phyloP scores from a whole-genome alignment of 2,329 filamentous ascomycete genomes.

The Calonectria pauciramosa region DNA sequence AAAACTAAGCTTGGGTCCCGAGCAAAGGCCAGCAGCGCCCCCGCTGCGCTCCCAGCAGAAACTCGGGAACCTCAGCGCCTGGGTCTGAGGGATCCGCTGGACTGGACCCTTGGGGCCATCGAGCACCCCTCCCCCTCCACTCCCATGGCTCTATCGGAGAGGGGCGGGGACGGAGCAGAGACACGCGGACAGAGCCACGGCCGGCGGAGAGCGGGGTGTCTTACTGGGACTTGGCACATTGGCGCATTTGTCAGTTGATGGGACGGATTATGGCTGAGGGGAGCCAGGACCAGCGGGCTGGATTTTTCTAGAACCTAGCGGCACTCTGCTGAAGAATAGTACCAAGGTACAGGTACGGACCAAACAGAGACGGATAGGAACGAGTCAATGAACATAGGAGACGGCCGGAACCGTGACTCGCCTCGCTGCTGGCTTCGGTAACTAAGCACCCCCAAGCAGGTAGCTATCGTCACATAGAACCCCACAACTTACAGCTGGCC shows the following conservation, averaged over 20 bases:
- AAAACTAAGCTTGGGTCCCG: slow-evolving; percentile 21
- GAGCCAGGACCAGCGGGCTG: background rate
- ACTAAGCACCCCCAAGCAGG: background rate
- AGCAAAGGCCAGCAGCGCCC: background rate
- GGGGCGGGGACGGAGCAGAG: slow-evolving; percentile 19
- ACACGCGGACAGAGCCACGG: slow-evolving; percentile 10
- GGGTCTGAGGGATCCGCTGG: slow-evolving; percentile 26
- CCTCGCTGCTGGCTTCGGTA: background rate
- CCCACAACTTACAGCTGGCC: slow-evolving; percentile 18
- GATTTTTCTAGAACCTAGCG: slow-evolving; percentile 11
- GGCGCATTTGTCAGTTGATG: background rate
- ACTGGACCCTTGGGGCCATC: slow-evolving; percentile 29
- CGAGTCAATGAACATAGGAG: background rate
- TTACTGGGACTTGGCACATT: background rate
- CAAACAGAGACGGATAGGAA: background rate
- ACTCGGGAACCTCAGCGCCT: slow-evolving; percentile 27
- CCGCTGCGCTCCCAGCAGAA: slow-evolving; percentile 28
- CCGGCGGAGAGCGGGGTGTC: slow-evolving; percentile 1
- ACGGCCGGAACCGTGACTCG: background rate
- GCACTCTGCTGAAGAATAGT: background rate
- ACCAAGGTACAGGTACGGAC: background rate
- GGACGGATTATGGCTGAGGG: background rate
- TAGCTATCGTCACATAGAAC: slow-evolving; percentile 13
- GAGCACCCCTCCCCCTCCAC: slow-evolving; percentile 20
- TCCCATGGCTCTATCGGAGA: slow-evolving; percentile 20